Evolutionary conservation across 768 basidiomycete genomes (phyloP).

Genomic region (Obba rivulosa): DNA sequence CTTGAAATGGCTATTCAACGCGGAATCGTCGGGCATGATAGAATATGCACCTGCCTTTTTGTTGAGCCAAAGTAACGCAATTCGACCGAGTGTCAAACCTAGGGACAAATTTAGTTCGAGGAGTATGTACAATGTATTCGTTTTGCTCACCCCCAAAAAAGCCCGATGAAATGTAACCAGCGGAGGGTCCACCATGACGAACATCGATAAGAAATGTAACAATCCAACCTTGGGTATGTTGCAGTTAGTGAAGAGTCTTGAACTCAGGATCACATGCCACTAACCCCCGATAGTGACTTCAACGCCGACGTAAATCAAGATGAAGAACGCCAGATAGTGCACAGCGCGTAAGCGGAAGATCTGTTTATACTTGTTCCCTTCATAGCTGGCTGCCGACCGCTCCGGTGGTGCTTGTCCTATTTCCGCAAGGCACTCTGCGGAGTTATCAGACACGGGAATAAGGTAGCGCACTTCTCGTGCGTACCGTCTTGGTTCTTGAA

Average conservation of each 20-base stretch:
- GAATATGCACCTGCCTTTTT: constrained; percentile 30
- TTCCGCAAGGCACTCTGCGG: constrained; percentile 46
- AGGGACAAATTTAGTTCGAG: too few species aligned
- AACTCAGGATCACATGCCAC: constrained; percentile 6
- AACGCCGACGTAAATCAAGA: constrained; percentile 39
- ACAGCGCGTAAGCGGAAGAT: constrained; percentile 35
- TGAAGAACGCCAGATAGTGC: constrained; percentile 38
- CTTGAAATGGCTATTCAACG: constrained; percentile 11
- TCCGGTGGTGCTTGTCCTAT: constrained; percentile 46
- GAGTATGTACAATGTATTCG: background rate
- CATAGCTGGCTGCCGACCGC: constrained; percentile 19
- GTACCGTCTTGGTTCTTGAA: constrained; percentile 69
- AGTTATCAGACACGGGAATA: background rate
- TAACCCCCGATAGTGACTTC: constrained; percentile 32
- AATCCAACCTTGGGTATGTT: constrained; percentile 42
- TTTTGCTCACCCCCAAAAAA: constrained; percentile 37
- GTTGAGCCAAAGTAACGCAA: constrained; percentile 48
- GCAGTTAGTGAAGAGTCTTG: background rate
- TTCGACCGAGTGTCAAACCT: constrained; percentile 49
- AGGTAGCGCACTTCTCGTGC: constrained; percentile 15
- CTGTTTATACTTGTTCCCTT: constrained; percentile 38
- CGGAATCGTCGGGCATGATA: background rate
- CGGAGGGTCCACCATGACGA: constrained; percentile 38
- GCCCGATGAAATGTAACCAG: constrained; percentile 47
- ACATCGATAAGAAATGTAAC: constrained; percentile 44